Evolutionary conservation across 1,284 basidiomycete genomes (phyloP).

Genomic region (Boletus sp.): DNA sequence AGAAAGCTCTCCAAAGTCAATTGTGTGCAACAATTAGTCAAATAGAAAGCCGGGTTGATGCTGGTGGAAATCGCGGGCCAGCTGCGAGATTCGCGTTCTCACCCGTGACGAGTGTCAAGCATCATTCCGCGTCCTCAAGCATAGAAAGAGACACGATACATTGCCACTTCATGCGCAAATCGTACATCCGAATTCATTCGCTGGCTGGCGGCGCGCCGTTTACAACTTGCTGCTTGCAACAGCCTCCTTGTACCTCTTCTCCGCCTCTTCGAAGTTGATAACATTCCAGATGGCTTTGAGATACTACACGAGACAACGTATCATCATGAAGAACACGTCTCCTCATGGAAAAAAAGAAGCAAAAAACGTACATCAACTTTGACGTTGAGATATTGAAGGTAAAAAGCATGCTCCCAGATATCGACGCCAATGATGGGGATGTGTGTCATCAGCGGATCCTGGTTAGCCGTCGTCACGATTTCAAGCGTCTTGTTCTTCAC

Average conservation of each 20-base stretch:
- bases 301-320: constrained; percentile 56
- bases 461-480: constrained; percentile 82
- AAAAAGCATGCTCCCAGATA: constrained; percentile 85
- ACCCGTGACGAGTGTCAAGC: too few relatives aligned
- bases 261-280: constrained; percentile 80
- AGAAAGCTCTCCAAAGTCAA: too few relatives aligned
- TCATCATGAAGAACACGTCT: neutral
- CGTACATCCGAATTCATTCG: too few relatives aligned
- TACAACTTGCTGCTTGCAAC: constrained; percentile 32
- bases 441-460: constrained; percentile 83
- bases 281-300: constrained; percentile 81
- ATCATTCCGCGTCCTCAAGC: too few relatives aligned
- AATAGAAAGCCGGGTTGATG: too few relatives aligned
- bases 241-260: constrained; percentile 62
- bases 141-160: too few relatives aligned
- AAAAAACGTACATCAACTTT: constrained; percentile 67
- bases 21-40: too few relatives aligned
- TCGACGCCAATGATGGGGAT: constrained; percentile 88
- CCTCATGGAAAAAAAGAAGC: neutral
- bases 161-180: too few relatives aligned
- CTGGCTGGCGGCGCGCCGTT: constrained; percentile 4
- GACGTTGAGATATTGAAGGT: constrained; percentile 79
- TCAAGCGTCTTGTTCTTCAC: constrained; percentile 67
- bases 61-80: too few relatives aligned
- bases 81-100: too few relatives aligned